phyloP scores from a whole-genome alignment of 2,329 filamentous ascomycete species.

The Trichoderma koningiopsis region DNA sequence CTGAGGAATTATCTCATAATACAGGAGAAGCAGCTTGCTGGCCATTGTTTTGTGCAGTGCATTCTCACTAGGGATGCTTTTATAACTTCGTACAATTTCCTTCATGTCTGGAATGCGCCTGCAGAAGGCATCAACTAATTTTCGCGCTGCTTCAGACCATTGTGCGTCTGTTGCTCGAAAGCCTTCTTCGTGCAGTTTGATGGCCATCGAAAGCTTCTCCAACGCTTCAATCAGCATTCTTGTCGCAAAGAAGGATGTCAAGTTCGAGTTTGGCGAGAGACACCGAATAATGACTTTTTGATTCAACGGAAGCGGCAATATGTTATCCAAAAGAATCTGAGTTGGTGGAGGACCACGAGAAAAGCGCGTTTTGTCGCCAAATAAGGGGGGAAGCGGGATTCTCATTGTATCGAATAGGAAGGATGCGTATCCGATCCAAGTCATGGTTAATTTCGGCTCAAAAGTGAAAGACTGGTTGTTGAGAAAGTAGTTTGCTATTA shows the following conservation, averaged over 20 bases:
- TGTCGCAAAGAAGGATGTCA: constrained; percentile 82
- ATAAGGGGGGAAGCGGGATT: constrained; percentile 70
- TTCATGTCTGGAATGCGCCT: constrained; percentile 80
- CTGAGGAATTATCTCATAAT: constrained; percentile 80
- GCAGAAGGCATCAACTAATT: constrained; percentile 73
- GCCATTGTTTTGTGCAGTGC: constrained; percentile 75
- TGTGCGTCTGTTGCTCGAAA: constrained; percentile 44
- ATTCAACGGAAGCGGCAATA: constrained; percentile 79
- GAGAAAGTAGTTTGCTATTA: constrained; percentile 84
- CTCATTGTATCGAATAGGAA: constrained; percentile 82
- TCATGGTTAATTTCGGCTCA: constrained; percentile 87
- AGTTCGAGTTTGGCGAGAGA: constrained; percentile 72
- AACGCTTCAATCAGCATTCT: constrained; percentile 78
- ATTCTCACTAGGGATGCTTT: constrained; percentile 67
- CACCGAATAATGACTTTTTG: constrained; percentile 80
- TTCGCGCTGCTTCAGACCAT: constrained; percentile 71
- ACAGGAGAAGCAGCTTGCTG: constrained; percentile 78
- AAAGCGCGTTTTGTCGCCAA: constrained; percentile 67
- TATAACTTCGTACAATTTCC: constrained; percentile 74
- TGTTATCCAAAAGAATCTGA: constrained; percentile 78
- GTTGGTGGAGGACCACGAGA: constrained; percentile 73
- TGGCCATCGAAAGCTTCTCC: constrained; percentile 69
- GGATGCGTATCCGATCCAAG: constrained; percentile 92
- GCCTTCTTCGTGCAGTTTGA: constrained; percentile 61
- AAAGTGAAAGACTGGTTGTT: constrained; percentile 79